Conservation (phyloP, 129 eudicot genomes). For the Centrapalus pauciflorus region DNA sequence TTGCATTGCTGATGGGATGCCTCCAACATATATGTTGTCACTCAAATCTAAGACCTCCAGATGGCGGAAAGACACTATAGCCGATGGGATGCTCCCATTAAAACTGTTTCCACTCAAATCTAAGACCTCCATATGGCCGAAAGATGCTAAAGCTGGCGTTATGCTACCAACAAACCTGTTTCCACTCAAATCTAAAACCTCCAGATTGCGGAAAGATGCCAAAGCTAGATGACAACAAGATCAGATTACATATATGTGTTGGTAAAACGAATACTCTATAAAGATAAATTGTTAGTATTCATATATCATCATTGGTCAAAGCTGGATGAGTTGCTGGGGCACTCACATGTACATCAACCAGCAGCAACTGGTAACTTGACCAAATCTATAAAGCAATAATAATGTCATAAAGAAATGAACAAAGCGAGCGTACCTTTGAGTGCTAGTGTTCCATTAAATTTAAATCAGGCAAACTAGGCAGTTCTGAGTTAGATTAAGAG, state of each 20-base stretch:
- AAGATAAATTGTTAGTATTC: not conserved
- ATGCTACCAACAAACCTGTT: not conserved
- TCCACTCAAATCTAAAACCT: slow-evolving; percentile 4
- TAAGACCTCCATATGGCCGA: too few relatives aligned
- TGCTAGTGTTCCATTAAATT: slow-evolving; percentile 11
- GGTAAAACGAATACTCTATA: too few relatives aligned
- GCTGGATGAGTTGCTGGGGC: too few relatives aligned
- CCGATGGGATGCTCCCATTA: too few relatives aligned
- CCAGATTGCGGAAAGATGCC: not conserved
- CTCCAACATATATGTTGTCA: too few relatives aligned
- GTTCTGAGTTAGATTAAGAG: not conserved
- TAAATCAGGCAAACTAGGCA: not conserved
- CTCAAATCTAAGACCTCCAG: too few relatives aligned
- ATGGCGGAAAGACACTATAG: too few relatives aligned
- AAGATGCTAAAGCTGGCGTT: too few relatives aligned
- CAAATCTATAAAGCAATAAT: not conserved
- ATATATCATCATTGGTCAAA: too few relatives aligned
- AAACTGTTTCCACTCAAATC: too few relatives aligned
- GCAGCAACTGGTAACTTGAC: not conserved
- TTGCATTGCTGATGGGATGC: not conserved
- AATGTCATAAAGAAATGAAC: not conserved
- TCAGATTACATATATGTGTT: not conserved
- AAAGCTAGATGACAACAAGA: not conserved
- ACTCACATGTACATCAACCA: not conserved
- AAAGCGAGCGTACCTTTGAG: not conserved